phyloP scores from a whole-genome alignment of 2,329 filamentous ascomycete genomes.

The Rutstroemia sp. region DNA sequence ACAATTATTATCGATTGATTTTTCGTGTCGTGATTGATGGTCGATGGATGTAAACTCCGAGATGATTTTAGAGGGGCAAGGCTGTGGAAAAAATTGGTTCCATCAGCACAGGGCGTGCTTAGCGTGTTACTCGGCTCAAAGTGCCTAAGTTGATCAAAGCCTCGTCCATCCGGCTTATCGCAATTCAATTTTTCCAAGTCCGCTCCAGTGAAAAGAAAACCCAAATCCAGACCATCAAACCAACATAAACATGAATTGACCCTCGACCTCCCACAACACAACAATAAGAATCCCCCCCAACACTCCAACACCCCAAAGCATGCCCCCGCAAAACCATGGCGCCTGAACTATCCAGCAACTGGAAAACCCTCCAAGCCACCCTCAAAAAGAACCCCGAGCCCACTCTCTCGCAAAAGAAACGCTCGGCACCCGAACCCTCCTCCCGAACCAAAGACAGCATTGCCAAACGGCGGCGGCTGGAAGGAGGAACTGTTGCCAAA shows the following conservation, averaged over 20 bases:
- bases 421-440: conserved; percentile 13
- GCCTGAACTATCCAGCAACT: conserved; percentile 55
- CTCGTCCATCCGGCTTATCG: not conserved
- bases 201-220: too few relatives aligned
- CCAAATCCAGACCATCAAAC: too few relatives aligned
- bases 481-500: conserved; percentile 15
- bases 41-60: not conserved
- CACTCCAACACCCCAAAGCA: not conserved
- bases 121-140: not conserved
- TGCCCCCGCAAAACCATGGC: conserved; percentile 19
- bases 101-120: not conserved
- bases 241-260: too few relatives aligned
- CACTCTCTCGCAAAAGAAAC: conserved; percentile 29
- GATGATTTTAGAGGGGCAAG: not conserved
- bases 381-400: conserved; percentile 37
- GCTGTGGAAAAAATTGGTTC: too few relatives aligned
- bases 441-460: conserved; percentile 27
- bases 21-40: not conserved
- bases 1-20: conserved; percentile 17
- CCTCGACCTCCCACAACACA: not conserved
- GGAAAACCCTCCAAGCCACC: conserved; percentile 68
- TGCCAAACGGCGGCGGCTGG: conserved; percentile 29
- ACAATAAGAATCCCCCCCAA: not conserved
- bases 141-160: not conserved
- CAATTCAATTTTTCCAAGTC: not conserved